A percentile compares a stretch with the other conserved stretches of the same genome.
These are phyloP conservation scores for Dendrocalamus latiflorus DNA, from an alignment of 202 grass and related monocot species.

Conservation along the genomic window DNA sequence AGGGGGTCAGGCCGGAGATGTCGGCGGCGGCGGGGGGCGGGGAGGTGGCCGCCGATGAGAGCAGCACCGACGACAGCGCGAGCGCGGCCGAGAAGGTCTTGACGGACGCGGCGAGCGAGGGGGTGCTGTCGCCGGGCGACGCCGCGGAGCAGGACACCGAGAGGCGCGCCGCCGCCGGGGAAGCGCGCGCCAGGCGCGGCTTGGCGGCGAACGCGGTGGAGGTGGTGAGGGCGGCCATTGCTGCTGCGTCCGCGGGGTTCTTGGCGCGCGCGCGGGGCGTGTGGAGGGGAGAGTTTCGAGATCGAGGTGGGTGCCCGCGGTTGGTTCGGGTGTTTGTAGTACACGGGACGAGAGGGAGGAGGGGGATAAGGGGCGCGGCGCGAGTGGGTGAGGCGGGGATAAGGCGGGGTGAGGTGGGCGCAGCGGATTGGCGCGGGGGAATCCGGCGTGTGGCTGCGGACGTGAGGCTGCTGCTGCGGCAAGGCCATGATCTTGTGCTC, in stretches of 20 bases:
- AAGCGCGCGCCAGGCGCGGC: slow-evolving; percentile 33
- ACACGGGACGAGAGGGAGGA: background rate
- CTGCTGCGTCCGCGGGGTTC: background rate
- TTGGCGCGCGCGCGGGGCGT: background rate
- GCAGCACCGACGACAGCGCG: slow-evolving; percentile 76
- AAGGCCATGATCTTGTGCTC: background rate
- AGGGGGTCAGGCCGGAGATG: slow-evolving; percentile 86
- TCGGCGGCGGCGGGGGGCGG: slow-evolving; percentile 69
- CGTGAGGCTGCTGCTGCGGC: too few relatives aligned
- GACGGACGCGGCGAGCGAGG: slow-evolving; percentile 43
- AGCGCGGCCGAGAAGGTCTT: slow-evolving; percentile 90
- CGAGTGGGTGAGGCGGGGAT: slow-evolving; percentile 46
- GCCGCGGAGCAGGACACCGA: slow-evolving; percentile 54
- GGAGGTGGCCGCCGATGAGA: slow-evolving; percentile 70
- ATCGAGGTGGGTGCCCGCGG: background rate
- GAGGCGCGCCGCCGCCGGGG: slow-evolving; percentile 28
- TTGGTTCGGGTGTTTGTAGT: background rate
- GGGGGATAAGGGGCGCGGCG: slow-evolving; percentile 31
- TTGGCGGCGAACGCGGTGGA: slow-evolving; percentile 51
- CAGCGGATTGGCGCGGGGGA: slow-evolving; percentile 18
- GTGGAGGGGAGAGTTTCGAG: background rate
- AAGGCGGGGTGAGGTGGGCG: slow-evolving; percentile 27
- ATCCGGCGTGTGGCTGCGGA: slow-evolving; percentile 18
- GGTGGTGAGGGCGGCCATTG: slow-evolving; percentile 78
- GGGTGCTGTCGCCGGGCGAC: background rate